Conservation (phyloP, 345 rosid genomes). For the Excoecaria agallocha region DNA sequence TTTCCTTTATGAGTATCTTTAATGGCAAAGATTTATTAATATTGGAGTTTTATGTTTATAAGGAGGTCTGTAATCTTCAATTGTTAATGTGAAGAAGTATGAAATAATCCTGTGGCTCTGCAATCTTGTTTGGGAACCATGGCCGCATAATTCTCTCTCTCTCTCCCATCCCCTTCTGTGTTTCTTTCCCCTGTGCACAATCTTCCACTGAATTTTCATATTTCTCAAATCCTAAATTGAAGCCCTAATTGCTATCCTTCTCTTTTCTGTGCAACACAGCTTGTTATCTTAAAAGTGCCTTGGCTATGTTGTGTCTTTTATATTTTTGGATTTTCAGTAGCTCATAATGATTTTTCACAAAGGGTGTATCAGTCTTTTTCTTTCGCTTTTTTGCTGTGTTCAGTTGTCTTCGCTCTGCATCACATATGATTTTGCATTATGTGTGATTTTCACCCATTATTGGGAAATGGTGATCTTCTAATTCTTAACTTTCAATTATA, state of each 20-base stretch:
- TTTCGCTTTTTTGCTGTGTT: not conserved
- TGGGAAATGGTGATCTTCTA: constrained; percentile 3
- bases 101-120: not conserved
- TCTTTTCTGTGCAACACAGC: too few species aligned
- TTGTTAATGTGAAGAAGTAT: not conserved
- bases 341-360: not conserved
- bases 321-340: constrained; percentile 1
- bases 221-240: not conserved
- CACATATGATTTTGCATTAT: too few species aligned
- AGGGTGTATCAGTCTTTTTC: not conserved
- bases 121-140: not conserved
- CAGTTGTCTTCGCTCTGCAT: not conserved
- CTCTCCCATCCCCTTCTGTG: not conserved
- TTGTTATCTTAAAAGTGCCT: not conserved
- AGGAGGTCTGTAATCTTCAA: not conserved
- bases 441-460: constrained; percentile 4
- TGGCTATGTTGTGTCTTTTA: constrained; percentile 4
- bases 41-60: not conserved
- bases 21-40: not conserved
- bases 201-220: not conserved
- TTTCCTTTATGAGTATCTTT: not conserved
- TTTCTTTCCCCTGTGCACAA: not conserved
- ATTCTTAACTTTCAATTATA: constrained; percentile 12
- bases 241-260: not conserved
- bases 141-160: too few species aligned